Percentiles rank a stretch among this genome's conserved stretches.
Evolutionary conservation across 2,329 filamentous ascomycete species (phyloP).

Genomic region (Penicillium polonicum): DNA sequence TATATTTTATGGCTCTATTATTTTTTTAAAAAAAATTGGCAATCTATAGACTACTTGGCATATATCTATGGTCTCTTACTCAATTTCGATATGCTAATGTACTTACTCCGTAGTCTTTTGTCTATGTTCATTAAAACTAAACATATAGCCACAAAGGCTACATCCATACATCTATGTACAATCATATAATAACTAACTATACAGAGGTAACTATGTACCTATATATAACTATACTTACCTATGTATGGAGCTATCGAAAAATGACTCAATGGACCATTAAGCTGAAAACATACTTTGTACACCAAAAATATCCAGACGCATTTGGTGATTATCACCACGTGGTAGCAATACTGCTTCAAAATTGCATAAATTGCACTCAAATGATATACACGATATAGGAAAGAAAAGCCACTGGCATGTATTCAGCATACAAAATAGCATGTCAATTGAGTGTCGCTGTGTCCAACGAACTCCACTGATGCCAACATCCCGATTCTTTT

Average conservation of each 20-base stretch:
- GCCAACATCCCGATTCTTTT: constrained; percentile 35
- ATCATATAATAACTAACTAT: not conserved
- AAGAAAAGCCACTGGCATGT: constrained; percentile 36
- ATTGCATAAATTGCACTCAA: constrained; percentile 34
- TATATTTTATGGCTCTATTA: not conserved
- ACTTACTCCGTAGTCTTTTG: not conserved
- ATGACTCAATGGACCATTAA: not conserved
- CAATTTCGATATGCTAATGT: not conserved
- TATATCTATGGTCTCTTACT: not conserved
- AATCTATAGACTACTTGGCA: not conserved
- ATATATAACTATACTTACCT: not conserved
- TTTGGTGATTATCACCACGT: not conserved
- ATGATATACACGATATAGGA: constrained; percentile 46
- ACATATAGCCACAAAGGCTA: not conserved
- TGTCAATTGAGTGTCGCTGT: constrained; percentile 29
- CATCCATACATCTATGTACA: not conserved
- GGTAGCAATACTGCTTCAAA: constrained; percentile 24
- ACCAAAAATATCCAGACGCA: not conserved
- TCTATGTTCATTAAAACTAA: not conserved
- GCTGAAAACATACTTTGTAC: not conserved
- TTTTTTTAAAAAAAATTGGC: not conserved
- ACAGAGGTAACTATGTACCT: not conserved
- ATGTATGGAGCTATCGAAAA: not conserved
- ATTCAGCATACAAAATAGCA: constrained; percentile 40
- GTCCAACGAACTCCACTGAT: constrained; percentile 29